These are phyloP conservation scores for Cyclotella cryptica DNA, from an alignment of 108 stramenopile genomes.

Conservation along the genomic window DNA sequence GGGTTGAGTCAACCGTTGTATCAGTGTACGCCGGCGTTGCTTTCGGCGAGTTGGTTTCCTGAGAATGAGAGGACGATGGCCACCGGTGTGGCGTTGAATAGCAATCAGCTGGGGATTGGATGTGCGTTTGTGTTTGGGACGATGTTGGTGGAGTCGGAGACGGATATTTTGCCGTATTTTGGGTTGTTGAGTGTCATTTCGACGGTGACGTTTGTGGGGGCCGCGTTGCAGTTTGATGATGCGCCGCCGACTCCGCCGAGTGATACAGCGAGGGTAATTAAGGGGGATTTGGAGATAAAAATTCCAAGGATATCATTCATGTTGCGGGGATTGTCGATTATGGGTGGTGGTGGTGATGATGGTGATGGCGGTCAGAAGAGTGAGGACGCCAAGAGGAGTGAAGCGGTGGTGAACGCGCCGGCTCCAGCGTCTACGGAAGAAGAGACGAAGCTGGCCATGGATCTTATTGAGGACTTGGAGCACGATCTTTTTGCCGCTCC, in stretches of 20 bases:
- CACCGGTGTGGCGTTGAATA: slow-evolving; percentile 90
- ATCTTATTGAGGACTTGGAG: slow-evolving; percentile 5
- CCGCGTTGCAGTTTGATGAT: slow-evolving; percentile 87
- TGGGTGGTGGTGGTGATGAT: slow-evolving; percentile 14
- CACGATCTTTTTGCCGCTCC: slow-evolving; percentile 7
- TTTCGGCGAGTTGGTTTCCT: slow-evolving; percentile 91
- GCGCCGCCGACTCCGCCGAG: slow-evolving; percentile 91
- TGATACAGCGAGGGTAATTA: slow-evolving; percentile 79
- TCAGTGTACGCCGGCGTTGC: slow-evolving; percentile 89
- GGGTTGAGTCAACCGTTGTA: slow-evolving; percentile 88
- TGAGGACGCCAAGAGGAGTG: not conserved
- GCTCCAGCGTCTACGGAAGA: slow-evolving; percentile 27
- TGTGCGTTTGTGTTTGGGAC: slow-evolving; percentile 90
- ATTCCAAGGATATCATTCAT: slow-evolving; percentile 49
- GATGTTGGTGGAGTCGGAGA: slow-evolving; percentile 66
- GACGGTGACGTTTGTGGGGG: slow-evolving; percentile 76
- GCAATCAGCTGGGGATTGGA: slow-evolving; percentile 90
- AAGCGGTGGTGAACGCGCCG: slow-evolving; percentile 10
- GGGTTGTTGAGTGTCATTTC: slow-evolving; percentile 77
- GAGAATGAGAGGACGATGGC: slow-evolving; percentile 91
- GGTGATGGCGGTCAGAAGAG: slow-evolving; percentile 1
- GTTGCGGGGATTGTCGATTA: slow-evolving; percentile 2
- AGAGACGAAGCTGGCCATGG: slow-evolving; percentile 7
- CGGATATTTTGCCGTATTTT: slow-evolving; percentile 85
- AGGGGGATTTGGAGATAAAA: slow-evolving; percentile 67